These are phyloP conservation scores for Beverwykella pulmonaria DNA, from an alignment of 495 filamentous ascomycete genomes.

Conservation along the genomic window DNA sequence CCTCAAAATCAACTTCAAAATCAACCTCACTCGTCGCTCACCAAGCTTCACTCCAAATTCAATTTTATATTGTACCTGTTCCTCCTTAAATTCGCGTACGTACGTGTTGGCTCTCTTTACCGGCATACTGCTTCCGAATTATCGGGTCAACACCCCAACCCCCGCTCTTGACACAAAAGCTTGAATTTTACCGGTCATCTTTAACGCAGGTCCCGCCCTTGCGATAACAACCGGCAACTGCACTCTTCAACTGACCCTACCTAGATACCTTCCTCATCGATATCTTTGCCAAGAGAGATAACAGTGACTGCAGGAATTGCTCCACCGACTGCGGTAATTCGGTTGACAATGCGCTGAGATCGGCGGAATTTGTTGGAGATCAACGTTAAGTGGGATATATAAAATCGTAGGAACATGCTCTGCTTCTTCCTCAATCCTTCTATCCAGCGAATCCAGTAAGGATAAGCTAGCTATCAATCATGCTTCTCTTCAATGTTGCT, in stretches of 20 bases:
- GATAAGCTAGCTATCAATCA: background rate
- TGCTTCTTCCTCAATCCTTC: background rate
- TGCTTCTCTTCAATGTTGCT: background rate
- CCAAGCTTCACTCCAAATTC: no score
- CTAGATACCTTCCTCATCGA: slow-evolving; percentile 16
- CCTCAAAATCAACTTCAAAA: no score
- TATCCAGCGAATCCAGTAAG: no score
- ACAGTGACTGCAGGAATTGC: background rate
- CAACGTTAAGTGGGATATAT: background rate
- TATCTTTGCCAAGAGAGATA: slow-evolving; percentile 14
- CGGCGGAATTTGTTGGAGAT: background rate
- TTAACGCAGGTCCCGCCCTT: slow-evolving; percentile 10
- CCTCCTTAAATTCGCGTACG: no score
- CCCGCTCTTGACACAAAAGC: slow-evolving; percentile 14
- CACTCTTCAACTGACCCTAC: background rate
- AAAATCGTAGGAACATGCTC: background rate
- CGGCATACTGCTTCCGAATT: slow-evolving; percentile 11
- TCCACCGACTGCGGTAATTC: background rate
- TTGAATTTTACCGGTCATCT: background rate
- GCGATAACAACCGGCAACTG: slow-evolving; percentile 15
- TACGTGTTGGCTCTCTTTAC: background rate
- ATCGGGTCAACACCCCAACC: background rate
- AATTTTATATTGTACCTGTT: no score
- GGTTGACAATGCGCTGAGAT: background rate
- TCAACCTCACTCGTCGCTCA: no score